Base-by-base conservation (phyloP, 2,329 filamentous ascomycete genomes). In the Cercospora citrullina region DNA sequence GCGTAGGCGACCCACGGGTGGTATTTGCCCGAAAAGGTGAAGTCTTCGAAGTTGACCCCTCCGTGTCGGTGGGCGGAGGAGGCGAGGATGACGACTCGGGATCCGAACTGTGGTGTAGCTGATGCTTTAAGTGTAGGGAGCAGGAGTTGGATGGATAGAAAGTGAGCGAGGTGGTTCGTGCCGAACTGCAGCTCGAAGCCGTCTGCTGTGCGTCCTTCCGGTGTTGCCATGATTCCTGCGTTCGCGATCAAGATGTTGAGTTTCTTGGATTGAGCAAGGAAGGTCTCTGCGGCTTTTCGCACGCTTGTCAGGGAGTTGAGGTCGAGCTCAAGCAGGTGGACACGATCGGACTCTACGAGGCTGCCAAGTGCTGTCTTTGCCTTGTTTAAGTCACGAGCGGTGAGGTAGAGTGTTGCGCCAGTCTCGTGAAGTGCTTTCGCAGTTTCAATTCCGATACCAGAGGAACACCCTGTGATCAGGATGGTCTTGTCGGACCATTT, bases 101-200 rank as follows among this genome's bases (percentile, higher is more conserved):
- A 85, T 3, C 80, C 73, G 62, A 82, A 84, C 0, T 74, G 70
- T 0, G 80, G 74, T 0, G 79, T 81, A 0, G 79, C 71, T 3
- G 79, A 78, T 0, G 77, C 70, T 0, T 86, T 73, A 10, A 87
- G 74, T 0, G 80, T 73, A 0, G 83, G 6, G 21, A 82, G 82
- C 23, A 88, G 77, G 1, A 86, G 79, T 21, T 84, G 78, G 67
- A 85, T 83, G 10, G 87, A 79, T 0, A 87, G 79, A 76, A 87
- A 87, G 69, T 87, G 84, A 3, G 77, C 80, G 1, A 88, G 76
- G 67, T 82, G 82, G 26, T 68, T 66, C 6, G 80, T 83, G 36
- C 81, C 85, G 67, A 87, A 83, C 65, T 87, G 85, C 0, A 74
- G 73, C 71, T 88, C 85, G 70, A 72, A 71, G 28, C 74, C 75